Evolutionary conservation across 2,329 filamentous ascomycete genomes (phyloP).

Genomic region (Aspergillus floridensis): DNA sequence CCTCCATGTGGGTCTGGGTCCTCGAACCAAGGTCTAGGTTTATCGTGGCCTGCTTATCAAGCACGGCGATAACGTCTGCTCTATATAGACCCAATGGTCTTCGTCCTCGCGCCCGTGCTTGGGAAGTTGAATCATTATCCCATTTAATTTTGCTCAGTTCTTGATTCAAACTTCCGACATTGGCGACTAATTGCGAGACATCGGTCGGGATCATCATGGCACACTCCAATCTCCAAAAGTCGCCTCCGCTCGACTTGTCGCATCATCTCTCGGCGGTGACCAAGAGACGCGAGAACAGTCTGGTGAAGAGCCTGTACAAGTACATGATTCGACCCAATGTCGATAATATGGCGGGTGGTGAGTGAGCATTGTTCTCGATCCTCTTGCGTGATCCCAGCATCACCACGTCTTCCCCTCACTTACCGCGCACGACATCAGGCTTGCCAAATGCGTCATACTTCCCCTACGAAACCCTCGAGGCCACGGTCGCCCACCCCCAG

Average conservation of each 20-base stretch:
- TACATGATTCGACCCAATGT: slow-evolving; percentile 68
- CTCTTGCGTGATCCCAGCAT: neutral
- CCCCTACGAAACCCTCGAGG: slow-evolving; percentile 86
- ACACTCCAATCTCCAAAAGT: neutral
- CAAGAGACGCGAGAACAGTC: slow-evolving; percentile 61
- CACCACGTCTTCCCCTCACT: neutral
- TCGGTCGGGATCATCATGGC: neutral
- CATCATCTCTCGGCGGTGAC: slow-evolving; percentile 74
- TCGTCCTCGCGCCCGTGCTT: neutral
- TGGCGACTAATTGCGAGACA: neutral
- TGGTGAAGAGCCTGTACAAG: slow-evolving; percentile 80
- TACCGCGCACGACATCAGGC: slow-evolving; percentile 49
- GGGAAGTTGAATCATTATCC: no score
- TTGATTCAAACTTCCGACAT: no score
- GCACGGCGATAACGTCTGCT: slow-evolving; percentile 1
- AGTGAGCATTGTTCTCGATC: neutral
- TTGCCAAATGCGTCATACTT: slow-evolving; percentile 80
- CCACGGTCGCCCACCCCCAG: slow-evolving; percentile 69
- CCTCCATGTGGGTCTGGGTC: neutral
- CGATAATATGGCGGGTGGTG: slow-evolving; percentile 61
- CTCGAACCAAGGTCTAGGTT: neutral
- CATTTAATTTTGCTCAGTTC: no score
- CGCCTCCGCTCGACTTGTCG: slow-evolving; percentile 68
- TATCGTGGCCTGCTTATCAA: slow-evolving; percentile 3
- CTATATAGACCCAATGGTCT: neutral